These are phyloP conservation scores for Exophiala mesophila DNA, from an alignment of 2,329 filamentous ascomycete species.

Conservation along the genomic window DNA sequence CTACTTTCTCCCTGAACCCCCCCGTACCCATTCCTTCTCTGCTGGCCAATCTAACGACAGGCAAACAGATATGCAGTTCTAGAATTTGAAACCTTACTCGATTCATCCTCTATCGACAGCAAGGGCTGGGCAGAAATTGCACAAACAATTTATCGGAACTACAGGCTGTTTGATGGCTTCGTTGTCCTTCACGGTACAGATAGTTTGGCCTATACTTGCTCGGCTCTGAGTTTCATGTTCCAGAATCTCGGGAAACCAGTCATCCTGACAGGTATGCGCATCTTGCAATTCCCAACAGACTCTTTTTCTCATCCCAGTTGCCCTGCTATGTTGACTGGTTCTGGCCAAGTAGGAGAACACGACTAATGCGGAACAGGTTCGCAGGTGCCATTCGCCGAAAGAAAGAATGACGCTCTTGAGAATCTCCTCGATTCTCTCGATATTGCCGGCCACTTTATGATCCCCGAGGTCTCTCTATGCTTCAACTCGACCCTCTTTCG, in stretches of 20 bases:
- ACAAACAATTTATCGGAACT: conserved; percentile 72
- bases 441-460: conserved; percentile 85
- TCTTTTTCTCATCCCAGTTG: not conserved
- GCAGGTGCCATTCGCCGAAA: conserved; percentile 80
- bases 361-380: conserved; percentile 44
- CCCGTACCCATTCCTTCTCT: no score
- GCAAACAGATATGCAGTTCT: conserved; percentile 61
- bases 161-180: conserved; percentile 83
- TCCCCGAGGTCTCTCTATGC: conserved; percentile 89
- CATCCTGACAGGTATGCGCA: conserved; percentile 61
- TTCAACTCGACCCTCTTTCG: conserved; percentile 89
- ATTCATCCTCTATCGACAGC: conserved; percentile 85
- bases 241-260: conserved; percentile 86
- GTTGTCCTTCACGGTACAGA: conserved; percentile 89
- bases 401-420: conserved; percentile 87
- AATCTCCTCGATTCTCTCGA: conserved; percentile 82
- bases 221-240: conserved; percentile 89
- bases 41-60: conserved; percentile 4
- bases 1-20: not conserved
- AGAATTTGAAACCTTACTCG: conserved; percentile 78
- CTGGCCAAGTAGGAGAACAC: not conserved
- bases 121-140: conserved; percentile 83
- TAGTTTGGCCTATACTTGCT: conserved; percentile 82
- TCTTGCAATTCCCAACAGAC: not conserved
- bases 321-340: not conserved